Base-by-base conservation (phyloP, 306 rosid species). In the Dalbergia cultrata region DNA sequence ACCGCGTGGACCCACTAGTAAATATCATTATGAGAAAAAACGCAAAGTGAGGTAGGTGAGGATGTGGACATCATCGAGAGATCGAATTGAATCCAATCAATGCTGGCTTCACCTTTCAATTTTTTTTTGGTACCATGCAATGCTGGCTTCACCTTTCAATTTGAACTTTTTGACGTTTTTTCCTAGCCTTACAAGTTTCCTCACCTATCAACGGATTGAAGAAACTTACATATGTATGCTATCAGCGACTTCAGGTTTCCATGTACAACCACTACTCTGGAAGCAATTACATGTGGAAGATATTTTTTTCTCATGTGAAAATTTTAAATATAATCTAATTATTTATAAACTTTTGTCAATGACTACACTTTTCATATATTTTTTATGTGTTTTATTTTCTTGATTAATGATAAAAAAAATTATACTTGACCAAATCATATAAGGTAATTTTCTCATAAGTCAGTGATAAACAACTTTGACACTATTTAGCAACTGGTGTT, bases 61-160 rank as follows among this genome's bases (percentile, higher is more conserved):
- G 85, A 81, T 67, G 85, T 81, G 57, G 77, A 81, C 81, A 74
- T 57, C 19, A 13, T 7, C 5, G n/a, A 5, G 65, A 9, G 35
- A 26, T 5, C 26, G 18, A 54, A 39, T 8, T 5, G 16, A 21
- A 4, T 57, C 33, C 63, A 22, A 60, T 50, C 56, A 50, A 26
- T 26, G 31, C 41, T 37, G 41, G 0, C 41, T 37, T 37, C 7
- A 37, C 7, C 7, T 7, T 37, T 37, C 41, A 22, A 75, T 19
- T 12, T 60, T 14, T 22, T 26, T 26, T 26, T 26, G 31, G 31
- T 26, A 2, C 3, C 26, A 70, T 9, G 7, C 11, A 19, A 60
- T 8, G 33, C 3, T 79, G 71, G 16, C 58, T 16, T 26, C 26
- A 37, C 19, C 1, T 26, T 49, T 34, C 78, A 56, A 62, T 47